A percentile compares a stretch with the other conserved stretches of the same genome.
These are phyloP conservation scores for Pluteus cervinus DNA, from an alignment of 768 basidiomycete species.

Conservation along the genomic window DNA sequence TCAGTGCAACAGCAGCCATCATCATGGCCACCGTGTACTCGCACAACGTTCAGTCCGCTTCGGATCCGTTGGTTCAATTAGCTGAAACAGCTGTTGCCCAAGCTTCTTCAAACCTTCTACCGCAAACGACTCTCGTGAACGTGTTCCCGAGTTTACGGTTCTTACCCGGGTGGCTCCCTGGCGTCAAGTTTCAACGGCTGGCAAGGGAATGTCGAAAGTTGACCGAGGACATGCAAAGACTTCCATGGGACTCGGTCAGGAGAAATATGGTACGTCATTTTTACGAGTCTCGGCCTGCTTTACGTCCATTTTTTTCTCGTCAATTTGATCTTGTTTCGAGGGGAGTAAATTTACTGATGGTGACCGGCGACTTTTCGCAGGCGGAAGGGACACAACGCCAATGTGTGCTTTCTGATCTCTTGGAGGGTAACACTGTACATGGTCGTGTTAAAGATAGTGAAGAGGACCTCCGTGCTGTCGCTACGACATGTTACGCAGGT, in stretches of 20 bases:
- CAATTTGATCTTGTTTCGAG: no score
- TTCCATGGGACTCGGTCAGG: slow-evolving; percentile 15
- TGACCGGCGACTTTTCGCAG: no score
- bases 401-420: slow-evolving; percentile 8
- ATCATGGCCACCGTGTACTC: slow-evolving; percentile 32
- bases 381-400: slow-evolving; percentile 7
- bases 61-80: slow-evolving; percentile 16
- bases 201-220: slow-evolving; percentile 10
- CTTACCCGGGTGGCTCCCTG: slow-evolving; percentile 26
- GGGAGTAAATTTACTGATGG: no score
- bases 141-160: slow-evolving; percentile 18
- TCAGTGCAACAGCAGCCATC: slow-evolving; percentile 25
- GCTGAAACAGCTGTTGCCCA: slow-evolving; percentile 13
- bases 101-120: slow-evolving; percentile 13
- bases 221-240: slow-evolving; percentile 12
- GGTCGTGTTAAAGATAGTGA: slow-evolving; percentile 5
- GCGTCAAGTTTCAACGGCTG: slow-evolving; percentile 17
- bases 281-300: background rate
- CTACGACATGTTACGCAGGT: slow-evolving; percentile 13
- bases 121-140: slow-evolving; percentile 18
- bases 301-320: no score
- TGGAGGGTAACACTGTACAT: slow-evolving; percentile 5
- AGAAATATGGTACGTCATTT: slow-evolving; percentile 16
- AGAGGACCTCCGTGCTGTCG: no score
- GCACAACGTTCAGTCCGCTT: slow-evolving; percentile 14